Evolutionary conservation across 768 basidiomycete genomes (phyloP).

Genomic region (Cyathus striatus): DNA sequence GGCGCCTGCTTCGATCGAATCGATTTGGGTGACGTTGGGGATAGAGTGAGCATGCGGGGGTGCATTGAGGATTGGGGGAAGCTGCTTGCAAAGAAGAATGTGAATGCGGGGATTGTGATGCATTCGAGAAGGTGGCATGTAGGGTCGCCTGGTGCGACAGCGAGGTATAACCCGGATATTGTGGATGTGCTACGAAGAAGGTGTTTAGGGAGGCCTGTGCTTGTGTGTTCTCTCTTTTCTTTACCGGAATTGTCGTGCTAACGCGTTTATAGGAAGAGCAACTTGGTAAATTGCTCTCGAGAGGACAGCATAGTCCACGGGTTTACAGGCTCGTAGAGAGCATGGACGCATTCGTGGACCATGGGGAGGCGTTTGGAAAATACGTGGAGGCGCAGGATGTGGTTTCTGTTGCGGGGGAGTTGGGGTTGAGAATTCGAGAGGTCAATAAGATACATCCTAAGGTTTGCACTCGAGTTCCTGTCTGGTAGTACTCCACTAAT

Average conservation of each 20-base stretch:
- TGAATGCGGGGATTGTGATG: constrained; percentile 27
- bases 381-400: constrained; percentile 22
- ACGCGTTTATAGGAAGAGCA: constrained; percentile 11
- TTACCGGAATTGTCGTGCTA: background rate
- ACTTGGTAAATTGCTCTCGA: constrained; percentile 18
- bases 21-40: constrained; percentile 29
- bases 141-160: constrained; percentile 21
- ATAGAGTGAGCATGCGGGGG: constrained; percentile 22
- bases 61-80: constrained; percentile 31
- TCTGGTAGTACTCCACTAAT: background rate
- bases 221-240: too few species aligned
- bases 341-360: constrained; percentile 35
- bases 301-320: constrained; percentile 24
- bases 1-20: constrained; percentile 34
- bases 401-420: constrained; percentile 11
- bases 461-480: too few species aligned
- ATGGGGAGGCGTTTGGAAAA: constrained; percentile 27
- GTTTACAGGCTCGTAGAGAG: constrained; percentile 29
- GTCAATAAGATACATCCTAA: constrained; percentile 27
- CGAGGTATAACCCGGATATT: constrained; percentile 25
- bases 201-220: constrained; percentile 21
- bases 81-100: constrained; percentile 27
- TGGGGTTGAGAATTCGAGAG: constrained; percentile 21
- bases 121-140: constrained; percentile 32
- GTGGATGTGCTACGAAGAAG: constrained; percentile 29